phyloP scores from a whole-genome alignment of 192 early-diverging fungal genomes.

The Backusella parvicylindrica region DNA sequence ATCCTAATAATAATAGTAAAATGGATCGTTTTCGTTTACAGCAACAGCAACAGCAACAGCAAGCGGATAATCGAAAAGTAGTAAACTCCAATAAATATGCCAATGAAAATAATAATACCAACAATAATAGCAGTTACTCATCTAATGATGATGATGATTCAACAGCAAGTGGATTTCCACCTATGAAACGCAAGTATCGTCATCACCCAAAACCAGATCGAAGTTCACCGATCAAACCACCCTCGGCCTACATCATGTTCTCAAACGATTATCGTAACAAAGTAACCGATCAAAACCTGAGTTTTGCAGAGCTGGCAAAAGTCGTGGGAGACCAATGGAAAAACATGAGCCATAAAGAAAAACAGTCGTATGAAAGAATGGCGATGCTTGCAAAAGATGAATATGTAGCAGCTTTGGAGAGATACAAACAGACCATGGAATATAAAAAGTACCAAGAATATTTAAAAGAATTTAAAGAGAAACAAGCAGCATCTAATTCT shows the following conservation, averaged over 20 bases:
- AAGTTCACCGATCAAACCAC: conserved; percentile 41
- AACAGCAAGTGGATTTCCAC: too few relatives aligned
- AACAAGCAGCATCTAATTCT: conserved; percentile 19
- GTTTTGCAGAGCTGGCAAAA: conserved; percentile 39
- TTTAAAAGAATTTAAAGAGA: conserved; percentile 31
- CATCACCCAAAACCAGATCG: conserved; percentile 41
- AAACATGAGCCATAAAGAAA: conserved; percentile 20
- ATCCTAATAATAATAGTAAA: not conserved
- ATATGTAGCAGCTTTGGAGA: conserved; percentile 23
- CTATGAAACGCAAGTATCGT: conserved; percentile 35
- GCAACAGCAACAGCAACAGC: not conserved
- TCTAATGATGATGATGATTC: conserved; percentile 17
- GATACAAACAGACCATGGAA: conserved; percentile 23
- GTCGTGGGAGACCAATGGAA: conserved; percentile 45
- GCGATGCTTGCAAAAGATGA: conserved; percentile 35
- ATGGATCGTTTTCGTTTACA: not conserved
- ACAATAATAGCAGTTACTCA: not conserved
- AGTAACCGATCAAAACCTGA: conserved; percentile 27
- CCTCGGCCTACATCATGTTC: conserved; percentile 46
- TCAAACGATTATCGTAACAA: conserved; percentile 36
- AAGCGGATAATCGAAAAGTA: not conserved
- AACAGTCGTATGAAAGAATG: conserved; percentile 30
- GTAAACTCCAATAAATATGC: not conserved
- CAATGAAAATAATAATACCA: not conserved
- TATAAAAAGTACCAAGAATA: conserved; percentile 36